Conservation (phyloP, 2,329 filamentous ascomycete genomes). For the Botrytis tulipae region DNA sequence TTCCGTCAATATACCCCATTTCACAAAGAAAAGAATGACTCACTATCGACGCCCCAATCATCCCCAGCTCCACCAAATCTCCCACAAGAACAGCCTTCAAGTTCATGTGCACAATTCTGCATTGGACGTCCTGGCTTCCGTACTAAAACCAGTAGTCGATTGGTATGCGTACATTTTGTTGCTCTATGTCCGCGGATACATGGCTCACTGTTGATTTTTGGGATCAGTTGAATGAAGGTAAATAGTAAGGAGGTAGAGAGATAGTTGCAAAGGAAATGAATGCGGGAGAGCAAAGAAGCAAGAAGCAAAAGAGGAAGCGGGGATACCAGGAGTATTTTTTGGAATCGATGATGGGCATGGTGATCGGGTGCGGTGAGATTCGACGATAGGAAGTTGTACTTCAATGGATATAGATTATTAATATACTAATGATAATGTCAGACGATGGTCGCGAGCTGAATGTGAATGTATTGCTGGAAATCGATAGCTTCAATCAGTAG, state of each 20-base stretch:
- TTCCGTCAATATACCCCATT: background rate
- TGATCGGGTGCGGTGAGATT: background rate
- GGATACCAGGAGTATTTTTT: conserved; percentile 36
- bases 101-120: conserved; percentile 34
- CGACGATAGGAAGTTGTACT: background rate
- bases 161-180: conserved; percentile 33
- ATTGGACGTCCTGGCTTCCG: conserved; percentile 36
- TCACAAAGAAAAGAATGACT: background rate
- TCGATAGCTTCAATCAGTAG: background rate
- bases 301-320: background rate
- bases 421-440: background rate
- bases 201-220: conserved; percentile 27
- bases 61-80: background rate
- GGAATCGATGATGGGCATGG: conserved; percentile 36
- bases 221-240: background rate
- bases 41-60: background rate
- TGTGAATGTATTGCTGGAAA: background rate
- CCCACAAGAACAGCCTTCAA: conserved; percentile 25
- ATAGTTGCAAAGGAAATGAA: background rate
- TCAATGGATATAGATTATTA: background rate
- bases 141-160: conserved; percentile 33
- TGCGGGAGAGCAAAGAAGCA: rapidly evolving
- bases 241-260: rapidly evolving
- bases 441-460: background rate
- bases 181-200: conserved; percentile 37